Evolutionary conservation across 108 stramenopile species (phyloP).

Genomic region (Nitzschia inconspicua): DNA sequence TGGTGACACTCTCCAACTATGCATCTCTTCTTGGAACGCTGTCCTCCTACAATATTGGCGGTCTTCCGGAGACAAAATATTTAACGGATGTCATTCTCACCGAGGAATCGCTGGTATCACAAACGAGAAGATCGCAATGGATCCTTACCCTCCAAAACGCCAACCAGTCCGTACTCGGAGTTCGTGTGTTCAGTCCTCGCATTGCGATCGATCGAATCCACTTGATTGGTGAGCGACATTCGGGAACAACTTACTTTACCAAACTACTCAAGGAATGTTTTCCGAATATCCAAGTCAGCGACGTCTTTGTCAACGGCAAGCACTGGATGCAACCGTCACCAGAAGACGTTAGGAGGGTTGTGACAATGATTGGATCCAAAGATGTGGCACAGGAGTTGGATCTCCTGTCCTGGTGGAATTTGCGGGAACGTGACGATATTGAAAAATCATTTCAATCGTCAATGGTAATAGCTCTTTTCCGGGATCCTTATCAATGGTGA

Average conservation of each 20-base stretch:
- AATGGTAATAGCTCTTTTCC: conserved; percentile 1
- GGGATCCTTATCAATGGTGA: conserved; percentile 14
- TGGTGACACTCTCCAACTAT: too few species aligned
- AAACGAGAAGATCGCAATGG: too few species aligned
- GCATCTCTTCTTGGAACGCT: too few species aligned
- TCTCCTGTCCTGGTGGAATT: not conserved
- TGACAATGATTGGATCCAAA: not conserved
- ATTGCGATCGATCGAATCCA: too few species aligned
- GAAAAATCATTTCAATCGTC: not conserved
- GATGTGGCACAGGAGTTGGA: not conserved
- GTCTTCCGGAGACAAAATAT: too few species aligned
- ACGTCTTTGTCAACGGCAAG: conserved; percentile 16
- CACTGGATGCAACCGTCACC: conserved; percentile 32
- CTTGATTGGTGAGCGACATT: conserved; percentile 30
- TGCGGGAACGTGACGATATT: not conserved
- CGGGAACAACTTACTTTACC: conserved; percentile 26
- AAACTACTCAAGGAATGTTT: conserved; percentile 18
- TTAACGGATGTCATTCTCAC: too few species aligned
- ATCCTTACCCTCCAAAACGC: too few species aligned
- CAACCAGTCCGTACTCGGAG: too few species aligned
- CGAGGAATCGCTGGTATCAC: too few species aligned
- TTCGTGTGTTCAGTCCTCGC: too few species aligned
- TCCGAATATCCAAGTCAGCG: conserved; percentile 4
- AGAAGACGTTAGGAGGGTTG: conserved; percentile 1
- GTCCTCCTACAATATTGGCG: too few species aligned